These are phyloP conservation scores for Condylostoma magnum DNA, from an alignment of 169 alveolate genomes.

Conservation along the genomic window DNA sequence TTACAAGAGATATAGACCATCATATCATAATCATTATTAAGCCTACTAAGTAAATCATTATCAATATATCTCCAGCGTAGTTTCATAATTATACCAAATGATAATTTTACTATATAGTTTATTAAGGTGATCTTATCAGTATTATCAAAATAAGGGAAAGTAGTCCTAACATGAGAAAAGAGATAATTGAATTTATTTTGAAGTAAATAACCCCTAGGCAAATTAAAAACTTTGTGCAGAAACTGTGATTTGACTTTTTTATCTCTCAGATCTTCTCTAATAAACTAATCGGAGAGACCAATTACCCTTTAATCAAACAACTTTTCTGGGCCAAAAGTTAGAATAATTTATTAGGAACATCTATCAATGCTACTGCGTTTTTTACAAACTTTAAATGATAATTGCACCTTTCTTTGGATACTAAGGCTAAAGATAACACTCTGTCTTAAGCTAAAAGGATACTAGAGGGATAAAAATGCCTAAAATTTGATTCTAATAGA, in stretches of 20 bases:
- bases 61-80: no score
- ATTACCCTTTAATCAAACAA: conserved; percentile 40
- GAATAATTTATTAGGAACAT: conserved; percentile 34
- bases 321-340: conserved; percentile 32
- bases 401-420: neutral
- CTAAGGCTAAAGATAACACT: conserved; percentile 28
- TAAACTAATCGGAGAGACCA: conserved; percentile 28
- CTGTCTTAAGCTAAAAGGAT: conserved; percentile 40
- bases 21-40: no score
- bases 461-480: conserved; percentile 33
- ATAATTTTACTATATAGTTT: no score
- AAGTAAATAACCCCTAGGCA: conserved; percentile 1
- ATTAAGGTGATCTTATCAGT: neutral
- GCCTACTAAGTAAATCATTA: no score
- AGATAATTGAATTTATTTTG: conserved; percentile 5
- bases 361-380: conserved; percentile 31
- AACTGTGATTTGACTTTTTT: conserved; percentile 22
- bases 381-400: conserved; percentile 22
- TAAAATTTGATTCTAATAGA: neutral
- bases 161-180: conserved; percentile 40
- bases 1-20: no score
- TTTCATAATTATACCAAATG: no score
- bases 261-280: conserved; percentile 11
- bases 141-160: conserved; percentile 15
- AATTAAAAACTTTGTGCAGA: conserved; percentile 26